These are phyloP conservation scores for Moesziomyces sp. DNA, from an alignment of 1,284 basidiomycete genomes.

Conservation along the genomic window DNA sequence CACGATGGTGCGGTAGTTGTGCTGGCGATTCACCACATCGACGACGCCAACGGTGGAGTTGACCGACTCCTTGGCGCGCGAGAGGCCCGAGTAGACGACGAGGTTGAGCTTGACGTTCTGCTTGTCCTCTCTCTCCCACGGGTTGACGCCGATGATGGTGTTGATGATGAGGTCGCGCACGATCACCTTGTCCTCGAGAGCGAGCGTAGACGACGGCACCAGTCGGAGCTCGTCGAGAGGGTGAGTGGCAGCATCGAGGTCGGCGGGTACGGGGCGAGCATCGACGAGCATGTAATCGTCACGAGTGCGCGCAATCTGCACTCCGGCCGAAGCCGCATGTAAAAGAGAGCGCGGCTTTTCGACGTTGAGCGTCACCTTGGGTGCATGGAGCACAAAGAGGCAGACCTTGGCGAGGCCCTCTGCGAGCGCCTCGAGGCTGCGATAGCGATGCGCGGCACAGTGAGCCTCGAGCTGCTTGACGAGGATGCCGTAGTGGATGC, in stretches of 20 bases:
- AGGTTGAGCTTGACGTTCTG: constrained; percentile 78
- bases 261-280: constrained; percentile 11
- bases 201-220: constrained; percentile 35
- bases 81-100: constrained; percentile 66
- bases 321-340: constrained; percentile 71
- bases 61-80: constrained; percentile 25
- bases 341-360: constrained; percentile 73
- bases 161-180: constrained; percentile 73
- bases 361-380: constrained; percentile 70
- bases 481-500: constrained; percentile 70
- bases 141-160: constrained; percentile 79
- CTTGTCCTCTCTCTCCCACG: constrained; percentile 77
- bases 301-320: constrained; percentile 68
- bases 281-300: constrained; percentile 48
- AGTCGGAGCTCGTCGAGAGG: constrained; percentile 35
- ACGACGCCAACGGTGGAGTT: constrained; percentile 19
- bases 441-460: constrained; percentile 41
- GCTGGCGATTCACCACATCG: constrained; percentile 55
- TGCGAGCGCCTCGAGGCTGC: constrained; percentile 50
- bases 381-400: constrained; percentile 69
- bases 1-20: constrained; percentile 46
- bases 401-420: constrained; percentile 71
- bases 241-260: constrained; percentile 22
- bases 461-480: constrained; percentile 64
- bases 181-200: constrained; percentile 64